phyloP scores from a whole-genome alignment of 495 filamentous ascomycete genomes.

The Neurospora sp. region DNA sequence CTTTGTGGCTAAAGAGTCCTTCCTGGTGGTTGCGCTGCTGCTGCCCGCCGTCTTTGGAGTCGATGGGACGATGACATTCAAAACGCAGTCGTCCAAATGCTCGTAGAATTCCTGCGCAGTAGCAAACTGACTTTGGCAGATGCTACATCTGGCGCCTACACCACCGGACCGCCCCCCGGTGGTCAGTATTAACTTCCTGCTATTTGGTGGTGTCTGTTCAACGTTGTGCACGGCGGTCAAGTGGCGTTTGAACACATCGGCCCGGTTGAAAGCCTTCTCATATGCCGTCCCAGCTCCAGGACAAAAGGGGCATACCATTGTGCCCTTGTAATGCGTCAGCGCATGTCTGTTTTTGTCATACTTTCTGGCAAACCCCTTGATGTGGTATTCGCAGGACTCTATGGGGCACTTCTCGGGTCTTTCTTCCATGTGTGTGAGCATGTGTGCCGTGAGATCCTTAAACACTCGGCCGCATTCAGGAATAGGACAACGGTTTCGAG shows the following conservation, averaged over 20 bases:
- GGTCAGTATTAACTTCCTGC: slow-evolving; percentile 52
- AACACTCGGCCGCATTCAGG: slow-evolving; percentile 84
- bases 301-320: slow-evolving; percentile 98
- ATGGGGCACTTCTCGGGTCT: slow-evolving; percentile 96
- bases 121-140: slow-evolving; percentile 78
- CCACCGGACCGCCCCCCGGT: slow-evolving; percentile 29
- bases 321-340: slow-evolving; percentile 96
- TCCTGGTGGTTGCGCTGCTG: slow-evolving; percentile 11
- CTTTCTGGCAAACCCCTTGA: slow-evolving; percentile 92
- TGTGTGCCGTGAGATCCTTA: slow-evolving; percentile 90
- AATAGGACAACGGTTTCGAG: slow-evolving; percentile 61
- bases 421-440: slow-evolving; percentile 91
- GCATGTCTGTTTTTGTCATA: slow-evolving; percentile 99
- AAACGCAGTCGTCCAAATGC: slow-evolving; percentile 94
- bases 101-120: slow-evolving; percentile 98
- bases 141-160: slow-evolving; percentile 86
- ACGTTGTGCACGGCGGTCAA: slow-evolving; percentile 88
- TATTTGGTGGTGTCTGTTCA: slow-evolving; percentile 92
- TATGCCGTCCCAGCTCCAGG: slow-evolving; percentile 82
- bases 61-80: slow-evolving; percentile 89
- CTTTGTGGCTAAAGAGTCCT: slow-evolving; percentile 17
- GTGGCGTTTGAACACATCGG: slow-evolving; percentile 98
- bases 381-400: slow-evolving; percentile 84
- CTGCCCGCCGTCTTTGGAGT: slow-evolving; percentile 43
- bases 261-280: slow-evolving; percentile 97